phyloP scores from a whole-genome alignment of 495 filamentous ascomycete genomes.

The Aspergillus kassunensis region DNA sequence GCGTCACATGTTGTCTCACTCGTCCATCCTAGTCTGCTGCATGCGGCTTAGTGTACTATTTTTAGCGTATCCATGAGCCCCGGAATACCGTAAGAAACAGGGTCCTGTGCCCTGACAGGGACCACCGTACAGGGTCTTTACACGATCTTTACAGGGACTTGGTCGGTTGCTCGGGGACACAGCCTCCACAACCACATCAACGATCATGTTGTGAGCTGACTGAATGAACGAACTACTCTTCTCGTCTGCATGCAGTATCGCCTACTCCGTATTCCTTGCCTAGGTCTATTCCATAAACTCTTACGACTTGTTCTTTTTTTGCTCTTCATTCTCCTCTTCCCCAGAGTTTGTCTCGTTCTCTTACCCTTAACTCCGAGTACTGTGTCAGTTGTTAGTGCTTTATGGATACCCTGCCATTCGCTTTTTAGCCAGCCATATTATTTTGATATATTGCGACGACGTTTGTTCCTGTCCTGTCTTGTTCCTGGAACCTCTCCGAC shows the following conservation, averaged over 20 bases:
- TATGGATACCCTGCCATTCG: not conserved
- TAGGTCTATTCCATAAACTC: conserved; percentile 1
- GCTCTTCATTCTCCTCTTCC: not conserved
- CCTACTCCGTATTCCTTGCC: too few species aligned
- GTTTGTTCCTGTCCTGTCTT: conserved; percentile 1
- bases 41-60: conserved; percentile 2
- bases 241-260: conserved; percentile 17
- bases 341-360: too few species aligned
- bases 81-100: not conserved
- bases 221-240: too few species aligned
- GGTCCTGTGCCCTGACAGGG: not conserved
- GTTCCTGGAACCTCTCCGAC: conserved; percentile 7
- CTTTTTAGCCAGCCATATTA: not conserved
- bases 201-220: not conserved
- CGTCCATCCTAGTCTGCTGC: conserved; percentile 7
- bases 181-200: too few species aligned
- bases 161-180: conserved; percentile 27
- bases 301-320: conserved; percentile 1
- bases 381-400: conserved; percentile 2
- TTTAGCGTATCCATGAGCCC: not conserved
- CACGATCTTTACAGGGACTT: not conserved
- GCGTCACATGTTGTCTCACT: conserved; percentile 3
- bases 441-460: not conserved
- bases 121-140: conserved; percentile 1
- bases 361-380: not conserved